Base-by-base conservation (phyloP, 768 basidiomycete species). In the Calocybe indica region DNA sequence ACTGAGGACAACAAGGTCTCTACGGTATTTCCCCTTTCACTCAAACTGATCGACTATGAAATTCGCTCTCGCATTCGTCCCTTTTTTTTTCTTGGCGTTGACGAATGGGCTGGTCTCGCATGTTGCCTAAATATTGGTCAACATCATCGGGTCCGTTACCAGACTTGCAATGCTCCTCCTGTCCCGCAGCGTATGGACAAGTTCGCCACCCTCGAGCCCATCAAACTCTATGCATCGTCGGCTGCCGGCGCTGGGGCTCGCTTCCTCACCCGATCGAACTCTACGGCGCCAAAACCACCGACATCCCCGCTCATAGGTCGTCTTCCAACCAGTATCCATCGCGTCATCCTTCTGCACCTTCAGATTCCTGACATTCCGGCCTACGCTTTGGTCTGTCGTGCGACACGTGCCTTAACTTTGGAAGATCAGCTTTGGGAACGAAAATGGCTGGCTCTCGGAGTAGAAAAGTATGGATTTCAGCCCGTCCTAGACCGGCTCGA, bases 171-270 rank as follows among this genome's bases (percentile, higher is more conserved):
- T n/a, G 11, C 22, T 14, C n/a, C 15, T 28, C 12, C 12, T 28
- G 6, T 41, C 40, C 40, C 13, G 40, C 40, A 15, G 8, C 13
- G 13, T 10, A 88, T 91, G 89, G 85, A 94, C 69, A 88, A 88
- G 65, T 93, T 93, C 66, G 73, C 81, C n/a, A 78, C 88, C 0
- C 78, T 94, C 36, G 86, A 92, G 60, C 91, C 92, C 3, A 77
- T 78, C 15, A 79, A 73, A 45, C 66, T 86, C 12, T 75, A 83
- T 58, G 52, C 62, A 40, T 58, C 71, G 46, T 62, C 61, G 2
- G 60, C 67, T 11, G 60, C 62, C 30, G 35, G 31, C 6, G 22
- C 40, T 6, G 22, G 14, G 40, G 56, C 62, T 32, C 60, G 65
- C 36, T 49, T 68, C 7, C 47, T 66, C 11, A 58, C 62, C 7